Evolutionary conservation across 2,329 filamentous ascomycete species (phyloP), one percentile per base, ranked within the genome.

Genomic region (Botryotinia globosa): DNA sequence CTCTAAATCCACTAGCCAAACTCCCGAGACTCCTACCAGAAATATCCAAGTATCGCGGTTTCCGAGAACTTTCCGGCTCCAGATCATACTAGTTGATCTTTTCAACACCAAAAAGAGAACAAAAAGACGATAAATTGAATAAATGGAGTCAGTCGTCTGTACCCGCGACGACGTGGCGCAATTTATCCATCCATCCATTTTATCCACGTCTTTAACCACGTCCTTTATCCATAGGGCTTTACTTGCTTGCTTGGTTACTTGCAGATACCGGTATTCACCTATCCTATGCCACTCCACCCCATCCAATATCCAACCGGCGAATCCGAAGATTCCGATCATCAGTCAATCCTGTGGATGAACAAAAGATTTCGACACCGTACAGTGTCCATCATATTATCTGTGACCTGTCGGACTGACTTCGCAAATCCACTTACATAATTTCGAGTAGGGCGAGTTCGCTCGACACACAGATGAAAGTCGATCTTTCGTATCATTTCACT

Each of bases 141-240:
- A 37, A 37, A 25, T 16, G 58, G 58, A 61, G 34, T 61, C 58
- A 37, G 22, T 22, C 29, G 37, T 8, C 34, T 61, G 58, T 39
- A 61, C 20, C 34, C 58, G 34, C 58, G 58, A 61, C 58, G 58
- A 61, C 58, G 58, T 61, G 58, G 58, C 58, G 58, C 22, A 61
- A 5, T 39, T 61, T n/a, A 61, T 16, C 20, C 58, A 25, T 16
- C 20, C 58, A 25, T 61, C 34, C 34, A 16, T 25, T n/a, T 39
- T 16, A 61, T 39, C 58, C 58, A 34, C 32, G 32, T 39, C 12
- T 39, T 39, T 25, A 61, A 16, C 58, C 58, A 34, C 32, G 34
- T 39, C 12, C 20, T 59, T 61, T 39, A 39, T 39, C 34, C 58
- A 61, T 39, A 61, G 25, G 58, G 58, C 58, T 39, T 29, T 18